A percentile compares a stretch with the other conserved stretches of the same genome.
Evolutionary conservation across 345 rosid genomes (phyloP).

Genomic region (Conringia planisiliqua): DNA sequence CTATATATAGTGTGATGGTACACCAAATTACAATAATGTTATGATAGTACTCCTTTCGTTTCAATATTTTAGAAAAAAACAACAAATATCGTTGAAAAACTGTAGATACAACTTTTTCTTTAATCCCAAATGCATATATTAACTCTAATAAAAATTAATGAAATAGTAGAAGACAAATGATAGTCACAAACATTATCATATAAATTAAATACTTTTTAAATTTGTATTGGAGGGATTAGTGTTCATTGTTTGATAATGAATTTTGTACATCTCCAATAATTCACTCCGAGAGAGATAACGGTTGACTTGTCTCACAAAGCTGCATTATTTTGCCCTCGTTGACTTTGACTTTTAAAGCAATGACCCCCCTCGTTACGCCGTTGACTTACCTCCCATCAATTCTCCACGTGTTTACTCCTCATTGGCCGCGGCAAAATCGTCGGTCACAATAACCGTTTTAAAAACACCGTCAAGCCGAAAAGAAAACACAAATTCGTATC

Average conservation of each 20-base stretch:
- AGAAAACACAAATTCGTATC: not conserved
- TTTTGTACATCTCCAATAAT: not conserved
- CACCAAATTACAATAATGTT: not conserved
- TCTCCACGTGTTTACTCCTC: not conserved
- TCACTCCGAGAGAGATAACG: not conserved
- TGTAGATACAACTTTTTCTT: not conserved
- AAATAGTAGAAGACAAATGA: not conserved
- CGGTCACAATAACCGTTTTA: constrained; percentile 23
- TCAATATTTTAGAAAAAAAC: not conserved
- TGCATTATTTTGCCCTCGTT: not conserved
- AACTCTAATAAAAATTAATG: not conserved
- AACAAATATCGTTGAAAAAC: not conserved
- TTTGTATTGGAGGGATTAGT: no score
- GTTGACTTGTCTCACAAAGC: not conserved
- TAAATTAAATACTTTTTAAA: no score
- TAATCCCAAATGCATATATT: not conserved
- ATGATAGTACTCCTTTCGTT: not conserved
- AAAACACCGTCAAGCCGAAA: constrained; percentile 1
- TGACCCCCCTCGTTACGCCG: constrained; percentile 6
- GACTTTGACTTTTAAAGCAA: constrained; percentile 3
- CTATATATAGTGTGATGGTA: not conserved
- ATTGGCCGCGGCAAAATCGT: constrained; percentile 5
- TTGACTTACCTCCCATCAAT: not conserved
- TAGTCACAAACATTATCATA: no score
- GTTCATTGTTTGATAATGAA: no score